Conservation (phyloP, 1,139 yeast genomes). For the Sugiyamaella castrensis region DNA sequence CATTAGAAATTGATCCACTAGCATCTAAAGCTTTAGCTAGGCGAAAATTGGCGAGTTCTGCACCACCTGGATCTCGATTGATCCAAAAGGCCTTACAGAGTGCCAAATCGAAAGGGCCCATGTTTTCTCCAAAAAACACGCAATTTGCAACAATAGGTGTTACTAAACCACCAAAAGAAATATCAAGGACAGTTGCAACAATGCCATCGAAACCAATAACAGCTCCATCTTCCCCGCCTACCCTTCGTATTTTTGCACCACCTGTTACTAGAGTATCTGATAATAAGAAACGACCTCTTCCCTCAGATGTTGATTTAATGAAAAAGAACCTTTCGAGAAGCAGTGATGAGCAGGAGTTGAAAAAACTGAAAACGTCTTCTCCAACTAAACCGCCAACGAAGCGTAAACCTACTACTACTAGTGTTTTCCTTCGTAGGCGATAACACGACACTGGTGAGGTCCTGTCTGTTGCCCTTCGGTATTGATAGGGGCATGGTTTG, state of each 20-base stretch:
- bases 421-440: conserved; percentile 6
- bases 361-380: background rate
- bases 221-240: background rate
- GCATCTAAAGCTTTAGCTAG: conserved; percentile 21
- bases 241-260: background rate
- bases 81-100: conserved; percentile 25
- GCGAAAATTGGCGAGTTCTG: conserved; percentile 15
- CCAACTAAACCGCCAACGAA: background rate
- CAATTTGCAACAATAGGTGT: conserved; percentile 20
- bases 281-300: background rate
- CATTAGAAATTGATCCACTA: conserved; percentile 29
- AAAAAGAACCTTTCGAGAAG: background rate
- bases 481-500: background rate
- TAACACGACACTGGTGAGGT: too few species aligned
- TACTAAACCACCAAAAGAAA: background rate
- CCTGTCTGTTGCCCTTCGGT: background rate
- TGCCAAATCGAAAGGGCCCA: conserved; percentile 28
- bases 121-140: conserved; percentile 27
- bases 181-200: conserved; percentile 3
- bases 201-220: background rate
- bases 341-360: background rate
- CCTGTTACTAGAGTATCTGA: background rate
- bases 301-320: background rate
- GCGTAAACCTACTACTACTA: conserved; percentile 3
- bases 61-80: conserved; percentile 25